Evolutionary conservation across 2,329 filamentous ascomycete genomes (phyloP).

Genomic region (Nothophoma quercina): DNA sequence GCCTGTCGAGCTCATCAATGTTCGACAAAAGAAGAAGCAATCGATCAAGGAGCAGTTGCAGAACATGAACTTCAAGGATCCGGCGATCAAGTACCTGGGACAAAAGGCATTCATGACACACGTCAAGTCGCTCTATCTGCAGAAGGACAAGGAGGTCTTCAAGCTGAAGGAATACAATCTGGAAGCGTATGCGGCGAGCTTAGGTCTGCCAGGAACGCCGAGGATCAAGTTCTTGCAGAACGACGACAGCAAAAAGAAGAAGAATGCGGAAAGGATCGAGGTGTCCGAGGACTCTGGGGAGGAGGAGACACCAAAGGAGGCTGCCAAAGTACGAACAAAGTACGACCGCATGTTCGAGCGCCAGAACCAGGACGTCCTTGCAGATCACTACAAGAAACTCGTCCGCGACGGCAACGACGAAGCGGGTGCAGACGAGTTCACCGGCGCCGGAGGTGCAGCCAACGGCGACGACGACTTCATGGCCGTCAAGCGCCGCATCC

Average conservation of each 20-base stretch:
- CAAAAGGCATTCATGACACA: conserved; percentile 97
- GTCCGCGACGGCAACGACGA: conserved; percentile 64
- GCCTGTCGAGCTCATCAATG: conserved; percentile 83
- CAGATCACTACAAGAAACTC: conserved; percentile 91
- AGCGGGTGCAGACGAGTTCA: conserved; percentile 45
- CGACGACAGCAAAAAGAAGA: conserved; percentile 83
- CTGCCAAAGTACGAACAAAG: conserved; percentile 84
- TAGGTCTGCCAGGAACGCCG: conserved; percentile 89
- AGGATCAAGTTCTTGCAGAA: conserved; percentile 94
- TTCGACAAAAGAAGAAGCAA: conserved; percentile 87
- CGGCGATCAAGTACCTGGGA: conserved; percentile 90
- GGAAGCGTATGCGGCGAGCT: conserved; percentile 82
- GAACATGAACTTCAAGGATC: conserved; percentile 94
- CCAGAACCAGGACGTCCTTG: conserved; percentile 92
- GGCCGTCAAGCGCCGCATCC: conserved; percentile 85
- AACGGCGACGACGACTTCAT: conserved; percentile 84
- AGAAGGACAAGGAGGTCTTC: conserved; percentile 92
- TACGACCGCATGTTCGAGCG: conserved; percentile 98
- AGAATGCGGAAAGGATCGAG: conserved; percentile 75
- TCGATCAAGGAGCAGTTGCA: conserved; percentile 85
- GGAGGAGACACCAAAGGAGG: conserved; percentile 57
- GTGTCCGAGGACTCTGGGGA: conserved; percentile 69
- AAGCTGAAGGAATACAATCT: conserved; percentile 82
- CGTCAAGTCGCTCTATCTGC: conserved; percentile 81
- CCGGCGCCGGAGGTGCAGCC: conserved; percentile 39